phyloP scores from a whole-genome alignment of 2,329 filamentous ascomycete genomes.

The Aspergillus caelatus region DNA sequence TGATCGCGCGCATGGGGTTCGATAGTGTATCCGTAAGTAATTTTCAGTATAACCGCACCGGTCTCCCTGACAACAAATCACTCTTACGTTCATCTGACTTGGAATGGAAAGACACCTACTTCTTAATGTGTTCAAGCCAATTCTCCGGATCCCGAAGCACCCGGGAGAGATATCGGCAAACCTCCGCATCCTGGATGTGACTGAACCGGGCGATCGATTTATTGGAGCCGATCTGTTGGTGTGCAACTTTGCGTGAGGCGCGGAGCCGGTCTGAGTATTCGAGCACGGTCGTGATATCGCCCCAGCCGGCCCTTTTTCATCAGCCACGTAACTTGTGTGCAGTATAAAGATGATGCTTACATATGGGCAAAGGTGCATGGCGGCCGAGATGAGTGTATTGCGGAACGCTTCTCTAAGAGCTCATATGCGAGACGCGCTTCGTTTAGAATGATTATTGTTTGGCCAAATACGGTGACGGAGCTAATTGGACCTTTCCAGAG shows the following conservation, averaged over 20 bases:
- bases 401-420: slow-evolving; percentile 39
- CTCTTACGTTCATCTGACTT: no score
- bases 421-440: slow-evolving; percentile 35
- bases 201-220: slow-evolving; percentile 43
- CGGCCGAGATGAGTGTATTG: slow-evolving; percentile 34
- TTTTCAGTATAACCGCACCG: slow-evolving; percentile 47
- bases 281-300: slow-evolving; percentile 37
- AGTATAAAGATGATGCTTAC: slow-evolving; percentile 25
- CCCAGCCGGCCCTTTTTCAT: slow-evolving; percentile 41
- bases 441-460: slow-evolving; percentile 42
- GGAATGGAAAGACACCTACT: slow-evolving; percentile 28
- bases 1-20: slow-evolving; percentile 45
- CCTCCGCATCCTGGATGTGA: slow-evolving; percentile 49
- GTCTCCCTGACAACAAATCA: slow-evolving; percentile 34
- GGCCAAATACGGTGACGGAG: slow-evolving; percentile 41
- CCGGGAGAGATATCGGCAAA: slow-evolving; percentile 48
- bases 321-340: neutral
- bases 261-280: slow-evolving; percentile 43
- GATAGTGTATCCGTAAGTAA: slow-evolving; percentile 52
- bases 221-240: slow-evolving; percentile 51
- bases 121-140: slow-evolving; percentile 47
- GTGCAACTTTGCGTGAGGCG: slow-evolving; percentile 50
- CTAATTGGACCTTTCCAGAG: slow-evolving; percentile 37
- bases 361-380: slow-evolving; percentile 40
- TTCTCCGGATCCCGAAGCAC: slow-evolving; percentile 43